Percentiles rank a stretch among this genome's conserved stretches.
phyloP scores from a whole-genome alignment of 2,329 filamentous ascomycete genomes.

The Knufia fluminis region DNA sequence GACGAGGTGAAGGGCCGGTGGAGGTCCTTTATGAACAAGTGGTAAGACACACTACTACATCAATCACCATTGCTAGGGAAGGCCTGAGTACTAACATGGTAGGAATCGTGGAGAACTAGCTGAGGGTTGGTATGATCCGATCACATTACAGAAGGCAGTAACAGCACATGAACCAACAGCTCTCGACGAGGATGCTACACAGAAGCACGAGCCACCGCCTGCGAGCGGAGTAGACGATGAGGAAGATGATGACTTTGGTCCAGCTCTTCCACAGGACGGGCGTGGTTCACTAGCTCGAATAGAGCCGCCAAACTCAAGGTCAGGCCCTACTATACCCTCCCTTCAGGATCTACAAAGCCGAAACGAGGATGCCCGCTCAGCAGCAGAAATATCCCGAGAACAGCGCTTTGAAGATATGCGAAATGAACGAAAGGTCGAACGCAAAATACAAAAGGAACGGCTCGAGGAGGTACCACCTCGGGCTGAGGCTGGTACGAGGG shows the following conservation, averaged over 20 bases:
- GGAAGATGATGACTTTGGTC: conserved; percentile 42
- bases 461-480: conserved; percentile 76
- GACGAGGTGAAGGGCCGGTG: conserved; percentile 73
- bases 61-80: neutral
- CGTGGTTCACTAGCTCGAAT: conserved; percentile 19
- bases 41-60: conserved; percentile 44
- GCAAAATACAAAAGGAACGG: conserved; percentile 57
- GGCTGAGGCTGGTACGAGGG: conserved; percentile 71
- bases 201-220: conserved; percentile 27
- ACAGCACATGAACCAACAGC: conserved; percentile 19
- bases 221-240: neutral
- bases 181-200: conserved; percentile 29
- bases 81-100: conserved; percentile 18
- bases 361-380: conserved; percentile 32
- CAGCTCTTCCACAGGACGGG: conserved; percentile 34
- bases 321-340: conserved; percentile 58
- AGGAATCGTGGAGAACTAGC: conserved; percentile 79
- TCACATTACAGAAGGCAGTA: conserved; percentile 49
- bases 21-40: conserved; percentile 87
- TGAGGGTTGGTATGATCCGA: conserved; percentile 87
- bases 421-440: conserved; percentile 54
- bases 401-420: conserved; percentile 45
- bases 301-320: conserved; percentile 23
- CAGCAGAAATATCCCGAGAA: conserved; percentile 42
- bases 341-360: conserved; percentile 62